Conservation (phyloP, 139 green algal genomes). For the Chlorella sp. region DNA sequence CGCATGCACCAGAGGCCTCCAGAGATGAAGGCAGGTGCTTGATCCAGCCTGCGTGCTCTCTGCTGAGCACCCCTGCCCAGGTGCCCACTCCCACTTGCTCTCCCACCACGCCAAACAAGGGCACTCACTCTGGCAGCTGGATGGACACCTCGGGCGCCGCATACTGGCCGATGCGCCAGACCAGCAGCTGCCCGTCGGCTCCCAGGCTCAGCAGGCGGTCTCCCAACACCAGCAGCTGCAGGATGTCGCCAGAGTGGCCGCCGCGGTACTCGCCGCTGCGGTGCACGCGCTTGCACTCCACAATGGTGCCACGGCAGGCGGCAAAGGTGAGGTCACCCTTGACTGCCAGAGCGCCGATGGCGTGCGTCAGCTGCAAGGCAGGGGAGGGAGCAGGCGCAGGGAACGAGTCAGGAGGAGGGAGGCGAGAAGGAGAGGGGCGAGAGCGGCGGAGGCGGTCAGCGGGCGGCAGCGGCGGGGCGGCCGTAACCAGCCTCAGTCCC, state of each 20-base stretch:
- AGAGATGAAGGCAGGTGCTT: background rate
- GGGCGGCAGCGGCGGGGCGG: background rate
- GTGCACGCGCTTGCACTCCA: constrained; percentile 76
- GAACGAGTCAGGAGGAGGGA: background rate
- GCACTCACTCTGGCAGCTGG: constrained; percentile 1
- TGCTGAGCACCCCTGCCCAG: no score
- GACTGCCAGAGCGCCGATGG: constrained; percentile 76
- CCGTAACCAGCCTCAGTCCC: background rate
- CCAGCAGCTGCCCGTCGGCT: constrained; percentile 63
- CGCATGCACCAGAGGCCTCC: background rate
- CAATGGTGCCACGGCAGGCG: constrained; percentile 73
- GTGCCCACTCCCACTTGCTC: no score
- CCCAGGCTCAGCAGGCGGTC: constrained; percentile 83
- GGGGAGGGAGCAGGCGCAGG: background rate
- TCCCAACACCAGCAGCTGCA: constrained; percentile 86
- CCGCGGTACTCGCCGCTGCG: constrained; percentile 59
- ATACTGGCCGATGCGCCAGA: constrained; percentile 79
- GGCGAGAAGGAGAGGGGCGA: background rate
- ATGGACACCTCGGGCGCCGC: constrained; percentile 55
- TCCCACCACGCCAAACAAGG: background rate
- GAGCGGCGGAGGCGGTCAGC: background rate
- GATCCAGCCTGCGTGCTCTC: background rate
- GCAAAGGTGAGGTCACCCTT: constrained; percentile 91
- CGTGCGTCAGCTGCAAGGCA: constrained; percentile 68
- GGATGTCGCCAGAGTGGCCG: constrained; percentile 44